Conservation (phyloP, 1,284 basidiomycete species). For the Marasmius oreades region DNA sequence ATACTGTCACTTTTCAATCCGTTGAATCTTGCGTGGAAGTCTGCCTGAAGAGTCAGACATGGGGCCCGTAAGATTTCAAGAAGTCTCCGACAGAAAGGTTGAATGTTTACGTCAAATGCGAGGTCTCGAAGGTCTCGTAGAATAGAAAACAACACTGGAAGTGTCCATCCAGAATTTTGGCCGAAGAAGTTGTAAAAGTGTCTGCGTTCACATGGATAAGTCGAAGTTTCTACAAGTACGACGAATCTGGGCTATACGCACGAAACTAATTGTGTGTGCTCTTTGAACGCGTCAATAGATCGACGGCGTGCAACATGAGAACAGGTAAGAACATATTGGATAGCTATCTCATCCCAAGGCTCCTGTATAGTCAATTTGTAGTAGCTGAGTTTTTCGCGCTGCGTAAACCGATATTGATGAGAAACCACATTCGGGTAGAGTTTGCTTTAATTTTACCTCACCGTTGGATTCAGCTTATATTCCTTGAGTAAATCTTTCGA, state of each 20-base stretch:
- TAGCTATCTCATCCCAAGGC: constrained; percentile 81
- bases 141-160: constrained; percentile 77
- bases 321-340: constrained; percentile 74
- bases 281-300: constrained; percentile 70
- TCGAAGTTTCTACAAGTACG: neutral
- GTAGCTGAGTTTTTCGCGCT: constrained; percentile 47
- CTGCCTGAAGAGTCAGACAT: constrained; percentile 52
- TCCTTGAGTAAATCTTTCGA: constrained; percentile 71
- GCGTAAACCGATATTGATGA: constrained; percentile 13
- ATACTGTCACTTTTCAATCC: constrained; percentile 68
- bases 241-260: constrained; percentile 31
- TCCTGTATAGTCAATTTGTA: constrained; percentile 62
- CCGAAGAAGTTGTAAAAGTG: constrained; percentile 75
- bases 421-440: neutral
- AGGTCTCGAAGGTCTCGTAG: constrained; percentile 78
- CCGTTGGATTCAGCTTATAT: constrained; percentile 58
- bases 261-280: constrained; percentile 65
- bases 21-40: constrained; percentile 56
- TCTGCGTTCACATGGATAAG: constrained; percentile 31
- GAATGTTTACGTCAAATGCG: constrained; percentile 60
- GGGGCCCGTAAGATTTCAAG: neutral
- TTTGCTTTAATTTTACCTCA: constrained; percentile 28
- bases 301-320: constrained; percentile 63
- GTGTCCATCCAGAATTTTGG: constrained; percentile 77
- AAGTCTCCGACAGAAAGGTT: constrained; percentile 5